Base-by-base conservation (phyloP, 306 rosid species). In the Quercus aquifolioides region DNA sequence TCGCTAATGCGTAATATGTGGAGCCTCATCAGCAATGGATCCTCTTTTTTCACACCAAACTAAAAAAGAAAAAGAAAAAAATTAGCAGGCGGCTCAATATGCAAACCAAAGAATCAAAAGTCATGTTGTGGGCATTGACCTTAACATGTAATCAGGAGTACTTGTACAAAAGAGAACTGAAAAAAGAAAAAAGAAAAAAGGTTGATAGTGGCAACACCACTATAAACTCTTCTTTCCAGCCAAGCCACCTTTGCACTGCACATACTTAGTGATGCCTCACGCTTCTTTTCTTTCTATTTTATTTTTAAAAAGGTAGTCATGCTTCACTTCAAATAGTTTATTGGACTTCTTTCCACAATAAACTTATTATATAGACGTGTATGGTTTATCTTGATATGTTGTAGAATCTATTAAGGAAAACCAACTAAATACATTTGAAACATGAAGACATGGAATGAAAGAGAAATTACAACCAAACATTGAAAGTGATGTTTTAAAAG, bases 151-250 rank as follows among this genome's bases (percentile, higher is more conserved):
- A 49, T 18, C 74, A 7, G 14, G 0, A 51, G n/a, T 52, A 60
- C 55, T 28, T 21, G 69, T 8, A 56, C 25, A 52, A 26, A 63
- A 54, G 3, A 19, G 38, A 26, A 71, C 75, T 55, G 21, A 78
- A 65, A 65, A 71, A 69, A 73, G 5, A 21, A 28, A 26, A 58
- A 58, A 12, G 19, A 3, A 65, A 8, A 17, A 68, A 19, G 26
- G 54, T 46, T 38, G 79, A 35, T 83, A 84, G 90, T 87, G 96
- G 91, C 65, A 56, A 69, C 73, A 83, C 54, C 96, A 91, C 90
- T 67, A 74, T 31, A 79, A 69, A 63, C 11, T 3, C 21, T 74
- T 64, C 73, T 83, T 84, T 85, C 80, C 79, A 81, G 85, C 85
- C 75, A 79, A 71, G 81, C 84, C 85, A 72, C 82, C 76, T 70